phyloP scores from a whole-genome alignment of 352 stramenopile genomes.

The Phytopythium chamaehyphon region DNA sequence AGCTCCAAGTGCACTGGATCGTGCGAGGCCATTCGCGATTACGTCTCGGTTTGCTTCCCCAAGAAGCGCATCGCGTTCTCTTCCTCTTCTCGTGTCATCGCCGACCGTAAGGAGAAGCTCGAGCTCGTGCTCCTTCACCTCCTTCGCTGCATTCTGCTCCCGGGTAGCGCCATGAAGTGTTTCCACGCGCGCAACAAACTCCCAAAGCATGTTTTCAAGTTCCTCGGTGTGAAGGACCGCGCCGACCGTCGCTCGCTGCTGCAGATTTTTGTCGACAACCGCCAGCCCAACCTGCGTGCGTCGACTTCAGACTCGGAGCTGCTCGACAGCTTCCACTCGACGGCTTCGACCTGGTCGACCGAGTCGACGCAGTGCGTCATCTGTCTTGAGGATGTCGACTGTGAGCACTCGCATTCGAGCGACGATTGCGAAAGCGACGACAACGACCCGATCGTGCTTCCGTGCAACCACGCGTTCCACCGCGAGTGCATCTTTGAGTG shows the following conservation, averaged over 20 bases:
- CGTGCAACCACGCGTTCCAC: constrained; percentile 68
- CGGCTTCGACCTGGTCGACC: constrained; percentile 33
- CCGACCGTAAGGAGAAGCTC: constrained; percentile 47
- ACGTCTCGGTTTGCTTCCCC: constrained; percentile 51
- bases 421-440: constrained; percentile 14
- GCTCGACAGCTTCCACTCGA: constrained; percentile 26
- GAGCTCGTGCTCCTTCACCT: constrained; percentile 64
- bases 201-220: constrained; percentile 50
- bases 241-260: constrained; percentile 55
- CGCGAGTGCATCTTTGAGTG: constrained; percentile 73
- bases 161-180: constrained; percentile 70
- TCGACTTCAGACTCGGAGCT: background rate
- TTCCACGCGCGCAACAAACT: constrained; percentile 40
- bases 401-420: constrained; percentile 19
- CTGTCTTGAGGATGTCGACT: constrained; percentile 40
- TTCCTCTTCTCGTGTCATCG: constrained; percentile 32
- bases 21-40: constrained; percentile 68
- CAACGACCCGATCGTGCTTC: constrained; percentile 31
- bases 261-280: constrained; percentile 69
- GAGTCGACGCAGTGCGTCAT: constrained; percentile 39
- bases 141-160: constrained; percentile 57
- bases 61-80: constrained; percentile 41
- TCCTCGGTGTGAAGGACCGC: constrained; percentile 47
- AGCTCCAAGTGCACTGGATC: constrained; percentile 52
- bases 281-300: constrained; percentile 20